phyloP scores from a whole-genome alignment of 768 basidiomycete species.

The Mycena alexandri region DNA sequence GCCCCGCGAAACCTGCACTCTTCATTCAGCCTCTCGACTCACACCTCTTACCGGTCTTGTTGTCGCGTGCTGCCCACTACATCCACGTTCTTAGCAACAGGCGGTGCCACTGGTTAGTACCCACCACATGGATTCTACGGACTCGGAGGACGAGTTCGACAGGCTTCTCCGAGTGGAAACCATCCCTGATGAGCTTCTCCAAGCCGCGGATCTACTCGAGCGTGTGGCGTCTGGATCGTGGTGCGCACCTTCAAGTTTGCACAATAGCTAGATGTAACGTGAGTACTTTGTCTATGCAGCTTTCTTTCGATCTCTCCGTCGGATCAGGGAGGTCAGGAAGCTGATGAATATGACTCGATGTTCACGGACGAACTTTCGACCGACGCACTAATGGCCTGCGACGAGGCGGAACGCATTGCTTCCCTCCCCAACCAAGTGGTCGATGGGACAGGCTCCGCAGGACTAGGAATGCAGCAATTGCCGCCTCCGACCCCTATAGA shows the following conservation, averaged over 20 bases:
- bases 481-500: background rate
- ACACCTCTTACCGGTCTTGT: too few species aligned
- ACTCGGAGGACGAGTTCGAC: conserved; percentile 14
- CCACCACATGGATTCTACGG: background rate
- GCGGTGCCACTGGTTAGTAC: too few species aligned
- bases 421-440: background rate
- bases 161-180: background rate
- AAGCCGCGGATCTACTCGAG: background rate
- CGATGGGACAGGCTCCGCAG: background rate
- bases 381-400: background rate
- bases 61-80: too few species aligned
- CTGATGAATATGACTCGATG: conserved; percentile 16
- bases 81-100: too few species aligned
- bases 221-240: background rate
- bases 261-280: background rate
- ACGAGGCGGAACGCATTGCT: conserved; percentile 8
- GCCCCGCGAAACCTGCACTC: too few species aligned
- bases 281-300: background rate
- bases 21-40: too few species aligned
- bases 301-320: background rate
- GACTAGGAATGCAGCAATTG: background rate
- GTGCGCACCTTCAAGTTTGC: background rate
- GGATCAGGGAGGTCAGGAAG: background rate
- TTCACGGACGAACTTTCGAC: conserved; percentile 3
- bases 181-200: background rate